A percentile compares a stretch with the other conserved stretches of the same genome.
Evolutionary conservation across 768 basidiomycete genomes (phyloP).

Genomic region (Terana coerulea): DNA sequence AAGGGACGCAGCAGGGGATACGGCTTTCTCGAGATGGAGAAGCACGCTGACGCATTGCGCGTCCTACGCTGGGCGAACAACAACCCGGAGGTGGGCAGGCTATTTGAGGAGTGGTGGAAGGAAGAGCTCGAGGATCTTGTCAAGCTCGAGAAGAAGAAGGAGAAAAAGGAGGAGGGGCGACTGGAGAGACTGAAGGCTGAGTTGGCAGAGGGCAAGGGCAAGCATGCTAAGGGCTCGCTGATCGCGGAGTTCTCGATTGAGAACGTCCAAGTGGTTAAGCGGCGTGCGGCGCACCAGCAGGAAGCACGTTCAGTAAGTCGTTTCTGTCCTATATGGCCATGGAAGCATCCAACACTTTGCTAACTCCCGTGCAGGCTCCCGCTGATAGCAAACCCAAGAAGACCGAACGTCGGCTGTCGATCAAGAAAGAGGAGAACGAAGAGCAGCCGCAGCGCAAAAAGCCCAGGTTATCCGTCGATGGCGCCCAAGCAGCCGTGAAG

Average conservation of each 20-base stretch:
- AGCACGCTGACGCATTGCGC: constrained; percentile 85
- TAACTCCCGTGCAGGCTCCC: not conserved
- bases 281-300: constrained; percentile 55
- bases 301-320: constrained; percentile 29
- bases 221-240: constrained; percentile 45
- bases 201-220: constrained; percentile 41
- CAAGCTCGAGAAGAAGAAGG: constrained; percentile 46
- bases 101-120: constrained; percentile 84
- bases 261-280: constrained; percentile 85
- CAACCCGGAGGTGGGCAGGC: constrained; percentile 56
- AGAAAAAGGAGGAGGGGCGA: constrained; percentile 43
- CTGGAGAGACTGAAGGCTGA: constrained; percentile 60
- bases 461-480: no score
- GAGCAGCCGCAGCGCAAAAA: constrained; percentile 33
- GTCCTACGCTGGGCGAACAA: constrained; percentile 95
- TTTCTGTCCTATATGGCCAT: constrained; percentile 13
- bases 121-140: constrained; percentile 64
- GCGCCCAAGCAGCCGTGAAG: no score
- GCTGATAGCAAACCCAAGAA: constrained; percentile 12
- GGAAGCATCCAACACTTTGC: not conserved
- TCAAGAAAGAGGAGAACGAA: constrained; percentile 27
- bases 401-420: constrained; percentile 12
- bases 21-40: constrained; percentile 89
- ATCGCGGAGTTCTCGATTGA: constrained; percentile 98
- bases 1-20: constrained; percentile 91